Conservation (phyloP, 2,329 filamentous ascomycete species). For the Colletotrichum ledebouriae region DNA sequence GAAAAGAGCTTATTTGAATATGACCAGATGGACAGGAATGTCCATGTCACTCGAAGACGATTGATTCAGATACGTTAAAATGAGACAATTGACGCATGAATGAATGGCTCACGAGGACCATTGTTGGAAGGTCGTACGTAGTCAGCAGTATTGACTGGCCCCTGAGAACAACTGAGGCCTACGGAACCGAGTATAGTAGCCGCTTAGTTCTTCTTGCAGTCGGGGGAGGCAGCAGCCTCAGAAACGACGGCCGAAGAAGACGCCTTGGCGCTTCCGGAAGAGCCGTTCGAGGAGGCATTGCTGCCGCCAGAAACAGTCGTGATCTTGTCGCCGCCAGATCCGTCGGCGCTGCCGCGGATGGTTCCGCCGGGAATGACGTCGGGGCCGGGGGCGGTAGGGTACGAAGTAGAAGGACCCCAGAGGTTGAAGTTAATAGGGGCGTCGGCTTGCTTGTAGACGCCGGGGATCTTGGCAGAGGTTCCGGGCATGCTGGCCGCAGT, state of each 20-base stretch:
- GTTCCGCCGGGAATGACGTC: conserved; percentile 38
- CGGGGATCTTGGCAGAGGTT: conserved; percentile 54
- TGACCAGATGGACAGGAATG: no score
- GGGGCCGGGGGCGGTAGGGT: conserved; percentile 11
- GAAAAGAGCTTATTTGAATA: not conserved
- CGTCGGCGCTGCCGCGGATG: conserved; percentile 37
- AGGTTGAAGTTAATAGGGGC: conserved; percentile 32
- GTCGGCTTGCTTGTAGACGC: conserved; percentile 47
- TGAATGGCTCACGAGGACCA: no score
- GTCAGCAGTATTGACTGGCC: not conserved
- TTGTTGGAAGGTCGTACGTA: no score
- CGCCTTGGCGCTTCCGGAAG: conserved; percentile 11
- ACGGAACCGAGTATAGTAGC: not conserved
- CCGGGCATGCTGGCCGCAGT: conserved; percentile 35
- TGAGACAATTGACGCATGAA: no score
- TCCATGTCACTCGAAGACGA: no score
- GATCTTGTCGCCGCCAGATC: conserved; percentile 26
- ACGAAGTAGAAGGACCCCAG: conserved; percentile 25
- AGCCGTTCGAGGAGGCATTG: not conserved
- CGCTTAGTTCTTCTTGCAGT: not conserved
- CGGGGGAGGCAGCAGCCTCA: not conserved
- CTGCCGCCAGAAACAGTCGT: no score
- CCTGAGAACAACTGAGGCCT: not conserved
- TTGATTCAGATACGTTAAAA: no score
- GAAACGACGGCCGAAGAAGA: not conserved